Evolutionary conservation across 805 yeast genomes (phyloP), one percentile per base, ranked within the genome.

Genomic region (Lipomyces orientalis): DNA sequence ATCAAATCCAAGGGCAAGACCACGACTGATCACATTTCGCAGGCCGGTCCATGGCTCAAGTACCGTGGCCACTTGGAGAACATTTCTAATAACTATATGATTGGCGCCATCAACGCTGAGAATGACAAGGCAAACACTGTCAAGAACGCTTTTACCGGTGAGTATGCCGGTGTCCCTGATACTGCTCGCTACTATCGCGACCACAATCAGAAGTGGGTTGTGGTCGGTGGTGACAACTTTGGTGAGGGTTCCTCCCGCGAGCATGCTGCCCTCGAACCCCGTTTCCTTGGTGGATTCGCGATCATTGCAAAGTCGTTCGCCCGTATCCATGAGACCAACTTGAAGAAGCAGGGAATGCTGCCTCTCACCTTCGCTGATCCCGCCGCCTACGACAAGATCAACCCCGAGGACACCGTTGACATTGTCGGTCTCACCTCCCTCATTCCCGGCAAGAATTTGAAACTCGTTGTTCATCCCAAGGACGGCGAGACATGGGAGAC

Each of bases 181-280:
- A 85, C 93, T 68, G 95, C 95, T 97, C 90, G 88, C 80, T 90
- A 90, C 79, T 95, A 98, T 98, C 93, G 94, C 79, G 82, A 87
- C 61, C 95, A 91, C 69, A 74, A 80, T 19, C 85, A 90, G 74
- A 95, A 96, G 25, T 94, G 99, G 99, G 85, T 88, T 73, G 98
- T 95, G 57, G 90, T 95, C 71, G 98, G 98, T 64, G 99, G 95
- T 79, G 97, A 95, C 78, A 94, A 94, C 81, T 95, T 94, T 77
- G 99, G 99, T 81, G 99, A 94, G 83, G 99, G 99, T 75, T 93
- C 98, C 60, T 98, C 99, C 39, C 90, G 99, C 86, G 99, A 94
- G 80, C 99, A 94, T 76, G 99, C 99, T 58, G 98, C 98, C 16
- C 84, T 95, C 73, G 91, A 95, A 43, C 99, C 98, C 65, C 86